Evolutionary conservation across 805 yeast species (phyloP), one percentile per base, ranked within the genome.

Genomic region (Yarrowia osloensis): DNA sequence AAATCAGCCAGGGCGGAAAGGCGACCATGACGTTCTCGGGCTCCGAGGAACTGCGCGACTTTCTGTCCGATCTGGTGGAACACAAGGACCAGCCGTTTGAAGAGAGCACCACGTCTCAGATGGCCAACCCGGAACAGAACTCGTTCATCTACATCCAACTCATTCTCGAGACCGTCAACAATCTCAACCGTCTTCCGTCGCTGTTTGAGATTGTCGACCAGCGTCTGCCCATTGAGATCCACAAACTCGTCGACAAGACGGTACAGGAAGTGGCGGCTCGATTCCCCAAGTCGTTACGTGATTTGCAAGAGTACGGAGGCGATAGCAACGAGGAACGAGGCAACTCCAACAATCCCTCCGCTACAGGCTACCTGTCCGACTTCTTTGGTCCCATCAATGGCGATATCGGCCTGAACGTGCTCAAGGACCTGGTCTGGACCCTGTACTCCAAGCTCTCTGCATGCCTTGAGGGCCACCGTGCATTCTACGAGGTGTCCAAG

Each of bases 401-500:
- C 68, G 88, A 86, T 68, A 79, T 81, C 12, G 76, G 85, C 13
- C 83, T 86, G 0, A 75, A 82, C 0, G 81, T 90, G 0, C 77
- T 92, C 35, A 85, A 87, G 70, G 91, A 90, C 69, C 81, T 91
- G 46, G 88, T 89, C 70, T 85, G 89, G 75, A 81, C 86, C 9
- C 80, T 91, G n/a, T 91, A 89, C 72, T 79, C 85, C 31, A 87
- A 86, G 74, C 76, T 86, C 65, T 77, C 88, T 46, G 81, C 86
- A 26, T 85, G 89, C 4, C 76, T 91, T 21, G 95, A 90, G 77
- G 83, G 85, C 26, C 92, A 90, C 73, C 81, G 88, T 33, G 86
- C 88, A 1, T 81, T 91, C 5, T 79, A 79, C 68, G 92, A 87
- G 69, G 82, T 89, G 7, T 77, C 78, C 19, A 70, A 73, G 11